A percentile compares a stretch with the other conserved stretches of the same genome.
These are phyloP conservation scores for Letharia columbiana DNA, from an alignment of 495 filamentous ascomycete genomes.

Conservation along the genomic window DNA sequence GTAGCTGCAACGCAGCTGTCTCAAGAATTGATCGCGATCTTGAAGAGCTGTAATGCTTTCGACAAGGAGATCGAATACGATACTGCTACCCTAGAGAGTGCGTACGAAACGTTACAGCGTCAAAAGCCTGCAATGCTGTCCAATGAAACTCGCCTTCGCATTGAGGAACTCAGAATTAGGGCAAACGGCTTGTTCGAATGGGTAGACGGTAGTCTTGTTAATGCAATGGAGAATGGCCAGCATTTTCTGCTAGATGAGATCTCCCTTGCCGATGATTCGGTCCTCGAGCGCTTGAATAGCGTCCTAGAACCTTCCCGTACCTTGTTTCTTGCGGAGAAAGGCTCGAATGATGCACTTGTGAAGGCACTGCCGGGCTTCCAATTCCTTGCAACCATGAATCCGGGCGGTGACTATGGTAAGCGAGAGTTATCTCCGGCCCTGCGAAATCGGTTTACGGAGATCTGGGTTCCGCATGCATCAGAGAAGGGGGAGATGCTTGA, in stretches of 20 bases:
- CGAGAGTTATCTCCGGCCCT: conserved; percentile 91
- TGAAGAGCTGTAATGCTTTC: conserved; percentile 24
- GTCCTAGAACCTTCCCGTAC: conserved; percentile 86
- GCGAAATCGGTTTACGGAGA: conserved; percentile 95
- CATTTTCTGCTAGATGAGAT: conserved; percentile 97
- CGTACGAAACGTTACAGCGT: conserved; percentile 38
- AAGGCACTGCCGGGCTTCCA: conserved; percentile 77
- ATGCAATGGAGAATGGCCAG: conserved; percentile 81
- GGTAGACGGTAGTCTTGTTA: conserved; percentile 89
- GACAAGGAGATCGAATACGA: conserved; percentile 19
- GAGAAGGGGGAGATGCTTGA: conserved; percentile 78
- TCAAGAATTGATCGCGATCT: conserved; percentile 48
- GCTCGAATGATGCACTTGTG: conserved; percentile 68
- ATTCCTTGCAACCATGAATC: conserved; percentile 98
- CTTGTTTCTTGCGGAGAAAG: conserved; percentile 89
- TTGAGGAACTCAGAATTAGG: conserved; percentile 52
- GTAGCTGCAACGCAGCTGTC: conserved; percentile 56
- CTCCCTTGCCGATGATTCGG: conserved; percentile 94
- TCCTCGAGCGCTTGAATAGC: conserved; percentile 92
- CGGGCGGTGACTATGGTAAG: conserved; percentile 96
- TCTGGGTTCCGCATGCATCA: conserved; percentile 83
- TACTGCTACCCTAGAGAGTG: conserved; percentile 37
- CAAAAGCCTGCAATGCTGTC: conserved; percentile 37
- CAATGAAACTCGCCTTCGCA: conserved; percentile 42
- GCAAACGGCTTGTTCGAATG: conserved; percentile 88